Evolutionary conservation across 441 rosid genomes (phyloP), one percentile per base, ranked within the genome.

Genomic region (Aleurites moluccanus): DNA sequence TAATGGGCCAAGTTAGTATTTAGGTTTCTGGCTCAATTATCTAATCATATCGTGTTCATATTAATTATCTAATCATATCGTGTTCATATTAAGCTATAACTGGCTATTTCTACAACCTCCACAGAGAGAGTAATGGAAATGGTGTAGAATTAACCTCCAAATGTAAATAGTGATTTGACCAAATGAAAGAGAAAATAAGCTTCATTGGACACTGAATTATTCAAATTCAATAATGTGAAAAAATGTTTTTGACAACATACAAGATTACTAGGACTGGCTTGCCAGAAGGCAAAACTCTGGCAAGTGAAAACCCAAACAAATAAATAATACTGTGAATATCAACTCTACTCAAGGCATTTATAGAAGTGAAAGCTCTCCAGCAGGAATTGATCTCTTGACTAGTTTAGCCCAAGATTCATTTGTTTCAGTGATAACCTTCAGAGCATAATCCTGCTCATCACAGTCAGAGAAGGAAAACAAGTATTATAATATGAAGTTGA

Each of bases 401-500:
- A 93, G 94, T 82, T 90, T 93, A 33, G 89, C 85, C 98, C 98
- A 91, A 30, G 97, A 90, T 69, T 93, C 94, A 49, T 93, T 93
- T 3, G 98, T 88, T 85, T 93, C 96, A 0, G 83, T 79, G 72
- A 93, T 93, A 50, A 93, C 86, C 90, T 88, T 93, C 77, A 93
- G 81, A 33, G 97, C 98, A 78, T 88, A 93, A 47, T 92, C 97
- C 97, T 93, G 91, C 77, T 50, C 40, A 59, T 33, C 47, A 71
- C 45, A 64, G 13, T 45, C 45, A 47, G 21, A 65, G 14, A 6
- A 21, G 64, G 23, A 23, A 53, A 27, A 30, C 1, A 59, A 53
- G 47, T 6, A 44, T 52, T 52, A 64, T 35, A 18, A 13, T 16
- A 28, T 23, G 23, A n/a, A 23, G 47, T 30, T 27, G 10, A 16